Conservation (phyloP, 352 stramenopile genomes). For the Pythium periplocum region DNA sequence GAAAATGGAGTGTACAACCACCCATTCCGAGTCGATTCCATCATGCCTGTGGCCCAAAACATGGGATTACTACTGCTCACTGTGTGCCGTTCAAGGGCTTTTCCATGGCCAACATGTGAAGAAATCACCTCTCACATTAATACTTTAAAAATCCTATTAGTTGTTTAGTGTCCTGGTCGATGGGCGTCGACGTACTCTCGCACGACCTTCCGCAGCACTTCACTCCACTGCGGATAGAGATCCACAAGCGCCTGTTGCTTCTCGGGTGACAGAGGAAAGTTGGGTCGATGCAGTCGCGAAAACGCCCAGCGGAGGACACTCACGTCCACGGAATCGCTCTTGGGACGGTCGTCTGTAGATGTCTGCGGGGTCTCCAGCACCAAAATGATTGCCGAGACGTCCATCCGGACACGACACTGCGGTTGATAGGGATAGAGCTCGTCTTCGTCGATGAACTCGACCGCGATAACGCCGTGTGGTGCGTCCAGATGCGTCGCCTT, state of each 20-base stretch:
- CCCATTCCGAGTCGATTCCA: no score
- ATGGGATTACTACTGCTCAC: no score
- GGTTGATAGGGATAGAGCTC: slow-evolving; percentile 26
- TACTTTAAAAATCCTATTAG: no score
- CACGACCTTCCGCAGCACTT: neutral
- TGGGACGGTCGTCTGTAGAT: neutral
- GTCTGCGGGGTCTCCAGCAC: neutral
- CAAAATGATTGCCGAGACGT: slow-evolving; percentile 11
- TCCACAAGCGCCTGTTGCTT: neutral
- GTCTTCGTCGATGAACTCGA: slow-evolving; percentile 32
- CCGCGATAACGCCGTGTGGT: slow-evolving; percentile 22
- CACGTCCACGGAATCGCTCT: neutral
- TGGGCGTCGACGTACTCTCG: neutral
- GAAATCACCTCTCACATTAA: no score
- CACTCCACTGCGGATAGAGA: neutral
- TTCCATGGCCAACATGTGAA: no score
- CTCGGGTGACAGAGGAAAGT: neutral
- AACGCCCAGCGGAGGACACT: neutral
- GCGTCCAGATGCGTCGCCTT: neutral
- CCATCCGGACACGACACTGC: slow-evolving; percentile 18
- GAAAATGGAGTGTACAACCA: no score
- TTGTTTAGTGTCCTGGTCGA: no score
- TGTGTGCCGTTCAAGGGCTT: no score
- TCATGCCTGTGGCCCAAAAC: no score
- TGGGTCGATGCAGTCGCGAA: neutral